phyloP scores from a whole-genome alignment of 2,329 filamentous ascomycete species.

The Mollisia scopiformis region DNA sequence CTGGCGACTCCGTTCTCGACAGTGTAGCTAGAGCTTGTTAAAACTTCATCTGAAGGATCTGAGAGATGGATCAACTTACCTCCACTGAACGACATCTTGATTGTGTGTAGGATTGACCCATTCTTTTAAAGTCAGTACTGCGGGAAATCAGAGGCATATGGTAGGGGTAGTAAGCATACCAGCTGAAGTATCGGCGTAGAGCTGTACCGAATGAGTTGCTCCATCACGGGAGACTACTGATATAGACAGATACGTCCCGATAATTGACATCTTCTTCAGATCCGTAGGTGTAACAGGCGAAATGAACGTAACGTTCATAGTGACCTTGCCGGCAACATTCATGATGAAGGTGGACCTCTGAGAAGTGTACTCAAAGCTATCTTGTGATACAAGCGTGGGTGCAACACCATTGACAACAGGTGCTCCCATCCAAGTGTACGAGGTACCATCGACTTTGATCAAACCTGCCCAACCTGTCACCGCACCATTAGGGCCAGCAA shows the following conservation, averaged over 20 bases:
- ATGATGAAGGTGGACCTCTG: conserved; percentile 72
- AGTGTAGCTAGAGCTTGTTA: conserved; percentile 43
- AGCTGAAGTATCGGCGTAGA: conserved; percentile 74
- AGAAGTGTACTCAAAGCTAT: conserved; percentile 70
- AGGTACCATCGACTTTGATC: conserved; percentile 66
- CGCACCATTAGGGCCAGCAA: conserved; percentile 46
- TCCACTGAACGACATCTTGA: conserved; percentile 61
- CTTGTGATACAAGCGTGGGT: conserved; percentile 58
- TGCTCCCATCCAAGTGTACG: conserved; percentile 71
- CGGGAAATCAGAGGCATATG: neutral
- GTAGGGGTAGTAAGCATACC: conserved; percentile 46
- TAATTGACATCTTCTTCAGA: conserved; percentile 66
- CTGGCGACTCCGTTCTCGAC: conserved; percentile 27
- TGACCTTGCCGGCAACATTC: conserved; percentile 61
- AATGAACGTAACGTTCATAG: conserved; percentile 70
- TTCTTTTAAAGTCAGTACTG: conserved; percentile 51
- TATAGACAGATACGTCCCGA: conserved; percentile 72
- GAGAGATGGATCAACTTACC: conserved; percentile 41
- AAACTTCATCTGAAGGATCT: conserved; percentile 38
- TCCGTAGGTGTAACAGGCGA: conserved; percentile 73
- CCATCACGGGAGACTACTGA: conserved; percentile 66
- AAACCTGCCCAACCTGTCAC: conserved; percentile 71
- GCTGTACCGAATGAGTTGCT: conserved; percentile 62
- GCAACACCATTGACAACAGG: conserved; percentile 43
- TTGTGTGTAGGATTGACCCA: conserved; percentile 67